These are phyloP conservation scores for Xanthoconium stramineum DNA, from an alignment of 768 basidiomycete genomes.

Conservation along the genomic window DNA sequence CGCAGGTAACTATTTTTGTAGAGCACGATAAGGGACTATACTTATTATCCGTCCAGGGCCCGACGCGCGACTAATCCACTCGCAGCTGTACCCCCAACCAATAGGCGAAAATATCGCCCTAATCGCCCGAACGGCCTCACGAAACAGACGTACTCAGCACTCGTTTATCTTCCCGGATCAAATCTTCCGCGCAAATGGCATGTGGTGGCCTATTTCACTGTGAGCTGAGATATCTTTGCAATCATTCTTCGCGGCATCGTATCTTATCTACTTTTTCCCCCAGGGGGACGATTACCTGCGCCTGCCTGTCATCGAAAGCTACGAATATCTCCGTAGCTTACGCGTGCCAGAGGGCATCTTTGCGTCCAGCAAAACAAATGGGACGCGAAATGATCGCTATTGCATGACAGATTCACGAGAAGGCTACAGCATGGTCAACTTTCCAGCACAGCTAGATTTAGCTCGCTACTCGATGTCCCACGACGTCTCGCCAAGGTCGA, in stretches of 20 bases:
- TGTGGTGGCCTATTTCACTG: conserved; percentile 79
- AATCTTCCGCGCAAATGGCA: conserved; percentile 72
- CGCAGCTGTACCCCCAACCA: conserved; percentile 53
- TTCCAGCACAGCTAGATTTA: conserved; percentile 4
- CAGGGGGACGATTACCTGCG: conserved; percentile 67
- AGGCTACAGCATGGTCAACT: conserved; percentile 9
- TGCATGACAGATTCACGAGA: conserved; percentile 17
- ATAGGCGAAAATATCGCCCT: conserved; percentile 72
- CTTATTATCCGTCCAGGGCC: conserved; percentile 39
- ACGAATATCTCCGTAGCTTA: conserved; percentile 67
- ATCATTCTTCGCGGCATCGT: neutral
- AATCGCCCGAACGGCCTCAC: conserved; percentile 79
- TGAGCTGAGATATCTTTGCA: conserved; percentile 31
- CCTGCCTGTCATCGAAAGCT: conserved; percentile 71
- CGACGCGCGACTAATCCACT: conserved; percentile 60
- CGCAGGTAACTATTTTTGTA: conserved; percentile 47
- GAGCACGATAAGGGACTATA: neutral
- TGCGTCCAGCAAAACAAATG: conserved; percentile 59
- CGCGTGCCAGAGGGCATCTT: conserved; percentile 71
- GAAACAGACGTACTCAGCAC: conserved; percentile 82
- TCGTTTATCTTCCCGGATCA: conserved; percentile 61
- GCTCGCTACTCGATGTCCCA: conserved; percentile 12
- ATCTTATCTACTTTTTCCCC: conserved; percentile 7
- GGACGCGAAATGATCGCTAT: conserved; percentile 26
- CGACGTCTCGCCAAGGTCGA: conserved; percentile 9